These are phyloP conservation scores for Biancaea sappan DNA, from an alignment of 306 rosid genomes.

Conservation along the genomic window DNA sequence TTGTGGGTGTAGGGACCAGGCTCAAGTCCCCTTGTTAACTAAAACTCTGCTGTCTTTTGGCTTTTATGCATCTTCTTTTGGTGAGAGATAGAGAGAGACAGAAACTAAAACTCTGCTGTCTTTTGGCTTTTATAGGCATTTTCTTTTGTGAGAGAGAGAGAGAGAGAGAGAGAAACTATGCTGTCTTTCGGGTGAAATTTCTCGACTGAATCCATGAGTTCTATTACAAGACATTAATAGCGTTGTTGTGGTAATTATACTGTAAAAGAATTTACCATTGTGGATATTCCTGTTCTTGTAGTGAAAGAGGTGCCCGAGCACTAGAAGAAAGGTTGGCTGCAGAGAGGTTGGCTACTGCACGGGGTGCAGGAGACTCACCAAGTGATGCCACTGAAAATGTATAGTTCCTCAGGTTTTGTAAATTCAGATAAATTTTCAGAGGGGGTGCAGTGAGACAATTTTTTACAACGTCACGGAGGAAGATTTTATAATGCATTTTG, in stretches of 20 bases:
- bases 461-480: conserved; percentile 23
- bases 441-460: conserved; percentile 30
- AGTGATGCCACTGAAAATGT: conserved; percentile 66
- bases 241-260: neutral
- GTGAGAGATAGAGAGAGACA: too few species aligned
- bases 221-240: neutral
- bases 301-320: conserved; percentile 93
- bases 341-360: conserved; percentile 64
- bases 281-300: conserved; percentile 40
- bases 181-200: neutral
- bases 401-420: conserved; percentile 42
- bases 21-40: too few species aligned
- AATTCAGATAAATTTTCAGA: conserved; percentile 21
- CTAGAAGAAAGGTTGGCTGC: conserved; percentile 84
- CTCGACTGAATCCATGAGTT: neutral
- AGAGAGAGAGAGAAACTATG: neutral
- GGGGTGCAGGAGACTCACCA: conserved; percentile 43
- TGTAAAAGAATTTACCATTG: neutral
- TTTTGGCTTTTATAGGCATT: neutral
- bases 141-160: too few species aligned
- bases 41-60: too few species aligned
- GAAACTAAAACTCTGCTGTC: neutral
- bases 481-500: conserved; percentile 40
- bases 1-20: too few species aligned
- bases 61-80: too few species aligned